Evolutionary conservation across 345 rosid species (phyloP).

Genomic region (Salix koriyanagi): DNA sequence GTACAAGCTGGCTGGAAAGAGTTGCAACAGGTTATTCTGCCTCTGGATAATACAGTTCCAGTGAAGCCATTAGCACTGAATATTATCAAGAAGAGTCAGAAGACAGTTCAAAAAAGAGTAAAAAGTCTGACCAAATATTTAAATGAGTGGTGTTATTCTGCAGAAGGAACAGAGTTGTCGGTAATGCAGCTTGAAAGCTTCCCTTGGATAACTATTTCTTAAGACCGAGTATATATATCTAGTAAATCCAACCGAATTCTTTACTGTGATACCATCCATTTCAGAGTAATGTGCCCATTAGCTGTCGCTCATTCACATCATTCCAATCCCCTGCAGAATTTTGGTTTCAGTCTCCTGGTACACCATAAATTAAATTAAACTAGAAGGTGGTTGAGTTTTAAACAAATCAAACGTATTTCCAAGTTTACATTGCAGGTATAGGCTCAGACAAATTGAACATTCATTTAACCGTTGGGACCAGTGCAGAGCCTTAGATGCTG

Average conservation of each 20-base stretch:
- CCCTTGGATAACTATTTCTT: not conserved
- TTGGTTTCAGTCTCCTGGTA: not conserved
- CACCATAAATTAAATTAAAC: not conserved
- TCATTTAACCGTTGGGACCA: not conserved
- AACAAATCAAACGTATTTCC: not conserved
- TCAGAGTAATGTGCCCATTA: not conserved
- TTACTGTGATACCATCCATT: not conserved
- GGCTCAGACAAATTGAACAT: not conserved
- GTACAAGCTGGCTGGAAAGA: conserved; percentile 77
- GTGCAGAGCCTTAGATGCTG: not conserved
- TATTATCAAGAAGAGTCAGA: conserved; percentile 41
- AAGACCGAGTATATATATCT: not conserved
- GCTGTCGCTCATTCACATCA: not conserved
- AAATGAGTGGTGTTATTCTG: not conserved
- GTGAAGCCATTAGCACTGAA: conserved; percentile 56
- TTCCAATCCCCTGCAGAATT: not conserved
- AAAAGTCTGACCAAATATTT: not conserved
- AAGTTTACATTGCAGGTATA: not conserved
- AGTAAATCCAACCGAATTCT: not conserved
- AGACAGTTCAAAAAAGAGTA: conserved; percentile 12
- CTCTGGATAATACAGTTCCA: conserved; percentile 63
- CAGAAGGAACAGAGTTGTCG: not conserved
- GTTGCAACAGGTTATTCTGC: conserved; percentile 57
- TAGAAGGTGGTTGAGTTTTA: not conserved
- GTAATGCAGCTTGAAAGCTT: not conserved